Base-by-base conservation (phyloP, 1,284 basidiomycete genomes). In the Athelia psychrophila region DNA sequence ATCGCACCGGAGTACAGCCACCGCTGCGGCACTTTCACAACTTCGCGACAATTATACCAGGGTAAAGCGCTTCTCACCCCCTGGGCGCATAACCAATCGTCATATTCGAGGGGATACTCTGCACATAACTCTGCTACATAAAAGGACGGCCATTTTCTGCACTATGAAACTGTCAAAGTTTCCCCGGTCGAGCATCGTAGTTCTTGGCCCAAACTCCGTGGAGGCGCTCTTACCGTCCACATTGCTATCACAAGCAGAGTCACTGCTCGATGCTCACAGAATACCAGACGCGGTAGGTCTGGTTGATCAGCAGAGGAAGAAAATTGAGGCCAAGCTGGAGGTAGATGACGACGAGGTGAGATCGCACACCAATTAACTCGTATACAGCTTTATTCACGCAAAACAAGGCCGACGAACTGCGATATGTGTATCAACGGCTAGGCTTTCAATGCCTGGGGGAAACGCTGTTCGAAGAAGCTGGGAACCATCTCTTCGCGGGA, bases 391-490 rank as follows among this genome's bases (percentile, higher is more conserved):
- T 42, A 27, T 38, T 35, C 48, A 44, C 50, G 51, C 19, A 35
- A 49, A n/a, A 45, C 20, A 58, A 86, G 82, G 72, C 74, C 51
- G 83, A 88, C 45, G 86, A 87, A 60, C 66, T 91, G 38, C 74
- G 74, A 56, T 93, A 92, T 62, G 77, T 91, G 35, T 88, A 88
- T 63, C 88, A 91, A 63, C 79, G 83, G 46, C 78, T 92, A 53
- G 91, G 87, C 19, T 89, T 89, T 63, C 79, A 83, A 64, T 83
- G 81, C 56, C 76, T 93, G 58, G 65, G 71, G 18, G 84, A 89
- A 64, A 91, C 88, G 0, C 70, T 80, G 25, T 93, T 93, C 62
- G 81, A 86, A 57, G 85, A 91, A 55, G 91, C 90, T 1, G 86
- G 85, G n/a, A 76, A 78, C 56, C 76, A 88, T 58, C 76, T 93